Conservation (phyloP, 2,329 filamentous ascomycete genomes). For the Cladophialophora bantiana region DNA sequence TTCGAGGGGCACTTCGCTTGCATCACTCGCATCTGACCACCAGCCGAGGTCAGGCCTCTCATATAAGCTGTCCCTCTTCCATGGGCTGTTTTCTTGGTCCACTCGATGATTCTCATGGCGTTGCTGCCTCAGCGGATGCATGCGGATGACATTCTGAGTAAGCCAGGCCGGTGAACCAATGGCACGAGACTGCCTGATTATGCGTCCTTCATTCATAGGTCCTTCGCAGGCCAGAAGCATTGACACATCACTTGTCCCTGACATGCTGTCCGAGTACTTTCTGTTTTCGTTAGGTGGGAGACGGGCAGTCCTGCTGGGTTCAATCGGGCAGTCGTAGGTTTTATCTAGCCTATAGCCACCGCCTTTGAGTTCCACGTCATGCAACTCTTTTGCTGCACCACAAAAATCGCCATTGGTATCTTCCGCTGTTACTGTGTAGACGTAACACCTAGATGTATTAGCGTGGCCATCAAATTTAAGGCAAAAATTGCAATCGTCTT, state of each 20-base stretch:
- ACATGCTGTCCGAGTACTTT: slow-evolving; percentile 21
- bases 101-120: slow-evolving; percentile 13
- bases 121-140: slow-evolving; percentile 38
- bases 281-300: slow-evolving; percentile 17
- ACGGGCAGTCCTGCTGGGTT: neutral
- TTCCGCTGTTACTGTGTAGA: slow-evolving; percentile 18
- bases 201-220: slow-evolving; percentile 21
- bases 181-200: slow-evolving; percentile 13
- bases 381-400: slow-evolving; percentile 5
- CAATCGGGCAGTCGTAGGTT: slow-evolving; percentile 8
- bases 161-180: slow-evolving; percentile 32
- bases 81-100: slow-evolving; percentile 4
- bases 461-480: slow-evolving; percentile 9
- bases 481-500: slow-evolving; percentile 17
- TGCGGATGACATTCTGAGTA: slow-evolving; percentile 37
- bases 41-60: slow-evolving; percentile 19
- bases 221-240: slow-evolving; percentile 27
- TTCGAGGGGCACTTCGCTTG: slow-evolving; percentile 15
- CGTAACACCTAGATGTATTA: slow-evolving; percentile 14
- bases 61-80: slow-evolving; percentile 18
- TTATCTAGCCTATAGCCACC: slow-evolving; percentile 4
- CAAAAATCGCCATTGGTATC: slow-evolving; percentile 4
- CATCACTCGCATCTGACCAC: slow-evolving; percentile 25
- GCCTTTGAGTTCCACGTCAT: slow-evolving; percentile 9
- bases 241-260: slow-evolving; percentile 35